Conservation (phyloP, 164 flowering plant genomes). For the Malania oleifera region DNA sequence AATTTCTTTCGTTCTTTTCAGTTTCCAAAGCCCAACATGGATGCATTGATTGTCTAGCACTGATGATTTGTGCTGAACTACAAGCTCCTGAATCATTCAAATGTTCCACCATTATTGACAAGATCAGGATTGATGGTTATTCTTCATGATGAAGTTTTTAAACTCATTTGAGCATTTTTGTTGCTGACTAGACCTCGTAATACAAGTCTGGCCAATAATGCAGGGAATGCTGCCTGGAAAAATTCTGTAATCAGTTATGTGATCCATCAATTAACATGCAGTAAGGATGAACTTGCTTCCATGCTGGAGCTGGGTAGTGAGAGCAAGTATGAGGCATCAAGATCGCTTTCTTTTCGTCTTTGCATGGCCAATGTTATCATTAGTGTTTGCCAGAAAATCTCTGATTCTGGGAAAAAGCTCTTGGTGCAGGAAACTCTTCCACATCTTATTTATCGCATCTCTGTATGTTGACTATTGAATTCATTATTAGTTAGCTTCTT, state of each 20-base stretch:
- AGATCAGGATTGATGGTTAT: conserved; percentile 8
- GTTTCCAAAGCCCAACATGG: conserved; percentile 90
- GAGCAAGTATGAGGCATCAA: conserved; percentile 7
- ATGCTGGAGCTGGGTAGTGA: conserved; percentile 11
- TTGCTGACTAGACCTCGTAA: neutral
- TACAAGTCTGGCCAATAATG: conserved; percentile 11
- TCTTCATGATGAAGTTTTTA: conserved; percentile 17
- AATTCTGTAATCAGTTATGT: conserved; percentile 37
- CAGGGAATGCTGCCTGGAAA: conserved; percentile 29
- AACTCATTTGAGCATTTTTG: neutral
- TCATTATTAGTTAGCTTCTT: neutral
- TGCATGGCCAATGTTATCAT: conserved; percentile 95
- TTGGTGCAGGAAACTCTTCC: conserved; percentile 49
- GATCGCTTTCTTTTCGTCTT: conserved; percentile 51
- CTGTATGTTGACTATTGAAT: conserved; percentile 31
- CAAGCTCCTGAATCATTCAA: conserved; percentile 30
- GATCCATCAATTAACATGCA: conserved; percentile 31
- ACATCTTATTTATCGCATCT: conserved; percentile 35
- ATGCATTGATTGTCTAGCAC: conserved; percentile 82
- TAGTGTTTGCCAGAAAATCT: conserved; percentile 79
- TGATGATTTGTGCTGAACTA: conserved; percentile 75
- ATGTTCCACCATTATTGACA: conserved; percentile 13
- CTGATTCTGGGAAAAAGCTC: conserved; percentile 42
- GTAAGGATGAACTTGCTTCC: conserved; percentile 14
- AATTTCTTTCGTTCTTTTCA: conserved; percentile 18